A percentile compares a stretch with the other conserved stretches of the same genome.
Evolutionary conservation across 2,329 filamentous ascomycete species (phyloP).

Genomic region (Pestalotiopsis sp.): DNA sequence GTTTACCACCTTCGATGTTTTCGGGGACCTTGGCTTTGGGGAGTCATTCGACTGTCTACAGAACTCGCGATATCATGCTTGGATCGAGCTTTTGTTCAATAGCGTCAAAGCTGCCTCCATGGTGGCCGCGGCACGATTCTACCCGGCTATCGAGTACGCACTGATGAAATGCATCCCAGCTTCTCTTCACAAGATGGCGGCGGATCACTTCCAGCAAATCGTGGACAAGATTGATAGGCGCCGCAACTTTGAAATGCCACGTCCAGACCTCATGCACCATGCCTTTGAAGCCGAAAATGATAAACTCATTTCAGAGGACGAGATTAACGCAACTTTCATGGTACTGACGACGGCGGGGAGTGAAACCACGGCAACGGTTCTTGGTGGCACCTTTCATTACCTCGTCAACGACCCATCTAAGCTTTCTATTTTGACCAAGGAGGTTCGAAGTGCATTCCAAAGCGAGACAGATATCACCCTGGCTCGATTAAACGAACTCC

Average conservation of each 20-base stretch:
- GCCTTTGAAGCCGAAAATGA: constrained; percentile 21
- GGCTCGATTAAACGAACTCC: background rate
- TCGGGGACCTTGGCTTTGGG: constrained; percentile 25
- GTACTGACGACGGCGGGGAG: background rate
- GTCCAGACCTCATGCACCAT: constrained; percentile 33
- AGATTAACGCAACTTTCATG: constrained; percentile 31
- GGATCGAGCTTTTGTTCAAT: constrained; percentile 1
- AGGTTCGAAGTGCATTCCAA: background rate
- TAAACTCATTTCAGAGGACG: constrained; percentile 20
- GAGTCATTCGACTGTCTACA: constrained; percentile 21
- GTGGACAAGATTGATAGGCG: constrained; percentile 28
- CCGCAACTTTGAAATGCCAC: constrained; percentile 15
- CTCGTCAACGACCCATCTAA: background rate
- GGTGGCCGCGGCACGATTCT: background rate
- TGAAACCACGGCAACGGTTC: constrained; percentile 17
- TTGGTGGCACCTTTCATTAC: background rate
- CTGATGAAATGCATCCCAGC: constrained; percentile 22
- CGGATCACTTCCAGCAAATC: constrained; percentile 25
- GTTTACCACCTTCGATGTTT: constrained; percentile 25
- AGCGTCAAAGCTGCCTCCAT: background rate
- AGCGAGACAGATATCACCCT: background rate
- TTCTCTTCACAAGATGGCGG: constrained; percentile 23
- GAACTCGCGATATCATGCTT: background rate
- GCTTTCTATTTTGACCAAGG: background rate
- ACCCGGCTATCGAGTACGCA: background rate